Conservation (phyloP, 192 early-diverging fungal genomes). For the Gryganskiella cystojenkinii region DNA sequence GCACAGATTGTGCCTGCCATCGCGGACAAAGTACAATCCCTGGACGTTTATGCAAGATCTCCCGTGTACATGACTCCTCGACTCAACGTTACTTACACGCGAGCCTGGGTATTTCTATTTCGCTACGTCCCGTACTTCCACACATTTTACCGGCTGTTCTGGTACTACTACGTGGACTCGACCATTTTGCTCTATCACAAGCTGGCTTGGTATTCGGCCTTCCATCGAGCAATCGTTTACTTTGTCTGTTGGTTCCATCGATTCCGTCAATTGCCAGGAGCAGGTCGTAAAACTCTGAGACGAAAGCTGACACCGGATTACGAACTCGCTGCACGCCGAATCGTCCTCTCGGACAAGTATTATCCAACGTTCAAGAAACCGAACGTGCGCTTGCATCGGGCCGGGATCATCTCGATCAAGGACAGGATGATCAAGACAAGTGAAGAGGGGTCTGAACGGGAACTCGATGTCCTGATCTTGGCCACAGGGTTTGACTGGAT, state of each 20-base stretch:
- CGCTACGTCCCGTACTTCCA: constrained; percentile 45
- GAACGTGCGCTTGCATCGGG: constrained; percentile 51
- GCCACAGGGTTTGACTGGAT: constrained; percentile 58
- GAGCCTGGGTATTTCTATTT: constrained; percentile 38
- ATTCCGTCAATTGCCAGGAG: constrained; percentile 29
- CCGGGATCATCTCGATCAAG: constrained; percentile 32
- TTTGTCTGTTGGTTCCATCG: constrained; percentile 41
- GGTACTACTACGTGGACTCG: constrained; percentile 33
- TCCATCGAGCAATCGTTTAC: constrained; percentile 28
- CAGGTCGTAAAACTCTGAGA: constrained; percentile 8
- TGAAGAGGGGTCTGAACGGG: constrained; percentile 33
- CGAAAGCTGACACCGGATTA: constrained; percentile 31
- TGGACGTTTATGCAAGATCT: constrained; percentile 57
- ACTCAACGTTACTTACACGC: constrained; percentile 28
- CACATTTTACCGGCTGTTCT: constrained; percentile 34
- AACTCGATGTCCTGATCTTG: constrained; percentile 57
- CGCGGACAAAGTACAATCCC: constrained; percentile 36
- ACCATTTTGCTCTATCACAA: constrained; percentile 39
- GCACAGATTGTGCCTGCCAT: constrained; percentile 56
- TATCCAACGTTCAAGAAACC: constrained; percentile 18
- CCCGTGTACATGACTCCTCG: constrained; percentile 54
- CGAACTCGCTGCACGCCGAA: constrained; percentile 19
- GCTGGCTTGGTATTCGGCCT: constrained; percentile 30
- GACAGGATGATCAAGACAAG: constrained; percentile 45
- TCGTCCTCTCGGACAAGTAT: constrained; percentile 34